Percentiles rank a stretch among this genome's conserved stretches.
Conservation (phyloP, 257 asterid genomes). For the Nicotiana noctiflora region DNA sequence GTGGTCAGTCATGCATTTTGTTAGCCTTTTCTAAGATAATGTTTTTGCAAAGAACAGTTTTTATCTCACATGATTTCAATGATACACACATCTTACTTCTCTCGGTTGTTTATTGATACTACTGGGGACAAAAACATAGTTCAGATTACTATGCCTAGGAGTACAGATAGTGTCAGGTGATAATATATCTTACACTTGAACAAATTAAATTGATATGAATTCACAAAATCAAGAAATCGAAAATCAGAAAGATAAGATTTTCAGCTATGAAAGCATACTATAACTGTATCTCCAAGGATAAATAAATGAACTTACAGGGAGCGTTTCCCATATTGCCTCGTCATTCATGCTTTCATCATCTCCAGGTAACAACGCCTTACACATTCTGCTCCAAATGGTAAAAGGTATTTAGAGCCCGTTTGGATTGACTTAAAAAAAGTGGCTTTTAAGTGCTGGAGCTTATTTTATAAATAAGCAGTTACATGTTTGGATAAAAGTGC, state of each 20-base stretch:
- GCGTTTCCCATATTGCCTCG: conserved; percentile 96
- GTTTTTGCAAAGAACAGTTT: neutral
- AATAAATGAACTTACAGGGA: conserved; percentile 67
- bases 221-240: neutral
- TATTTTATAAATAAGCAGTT: too few species aligned
- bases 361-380: conserved; percentile 90
- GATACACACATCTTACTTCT: neutral
- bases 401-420: too few species aligned
- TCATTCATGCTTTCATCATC: conserved; percentile 91
- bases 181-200: neutral
- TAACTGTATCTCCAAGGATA: neutral
- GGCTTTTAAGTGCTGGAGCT: too few species aligned
- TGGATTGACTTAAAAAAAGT: too few species aligned
- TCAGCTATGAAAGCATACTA: neutral
- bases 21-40: neutral
- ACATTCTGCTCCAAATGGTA: conserved; percentile 60
- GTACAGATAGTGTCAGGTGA: neutral
- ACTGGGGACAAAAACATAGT: neutral
- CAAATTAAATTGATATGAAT: neutral
- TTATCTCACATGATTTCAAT: neutral
- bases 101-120: neutral
- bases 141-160: neutral
- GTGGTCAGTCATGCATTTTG: neutral
- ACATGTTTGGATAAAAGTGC: too few species aligned
- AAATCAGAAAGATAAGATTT: neutral